A percentile compares a stretch with the other conserved stretches of the same genome.
Conservation (phyloP, 208 protist genomes). For the Herpetomonas samuelpessoai region DNA sequence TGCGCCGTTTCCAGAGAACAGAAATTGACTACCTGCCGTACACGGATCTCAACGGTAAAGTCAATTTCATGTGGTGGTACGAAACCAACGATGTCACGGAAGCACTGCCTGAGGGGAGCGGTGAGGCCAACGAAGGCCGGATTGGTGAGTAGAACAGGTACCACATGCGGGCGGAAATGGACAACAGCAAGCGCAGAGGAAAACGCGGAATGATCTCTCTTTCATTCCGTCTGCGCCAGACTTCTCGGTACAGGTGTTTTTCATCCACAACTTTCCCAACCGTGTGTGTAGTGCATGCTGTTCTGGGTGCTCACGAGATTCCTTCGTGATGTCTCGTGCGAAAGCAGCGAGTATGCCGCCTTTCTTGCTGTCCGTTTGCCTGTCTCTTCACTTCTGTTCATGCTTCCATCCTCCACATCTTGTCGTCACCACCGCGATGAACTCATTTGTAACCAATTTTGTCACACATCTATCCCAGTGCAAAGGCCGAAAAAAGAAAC, state of each 20-base stretch:
- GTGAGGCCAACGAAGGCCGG: constrained; percentile 9
- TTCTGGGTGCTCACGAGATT: too few relatives aligned
- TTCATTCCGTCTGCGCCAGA: too few relatives aligned
- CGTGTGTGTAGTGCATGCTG: neutral
- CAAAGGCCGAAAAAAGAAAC: too few relatives aligned
- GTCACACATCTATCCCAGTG: too few relatives aligned
- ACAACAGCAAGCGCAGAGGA: too few relatives aligned
- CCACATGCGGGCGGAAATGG: too few relatives aligned
- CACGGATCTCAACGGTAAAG: constrained; percentile 90
- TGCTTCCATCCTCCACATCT: neutral
- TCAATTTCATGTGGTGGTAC: constrained; percentile 95
- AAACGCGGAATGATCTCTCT: too few relatives aligned
- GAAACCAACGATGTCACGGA: constrained; percentile 56
- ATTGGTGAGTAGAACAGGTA: too few relatives aligned
- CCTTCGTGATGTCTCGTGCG: too few relatives aligned
- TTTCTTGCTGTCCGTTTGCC: neutral
- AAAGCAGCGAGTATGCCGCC: too few relatives aligned
- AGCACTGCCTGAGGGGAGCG: constrained; percentile 34
- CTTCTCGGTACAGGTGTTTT: too few relatives aligned
- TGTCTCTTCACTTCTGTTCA: neutral
- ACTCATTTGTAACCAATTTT: neutral
- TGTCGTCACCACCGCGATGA: neutral
- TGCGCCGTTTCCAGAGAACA: constrained; percentile 78
- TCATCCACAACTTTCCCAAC: too few relatives aligned
- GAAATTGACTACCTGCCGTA: constrained; percentile 91